Evolutionary conservation across 495 filamentous ascomycete species (phyloP), one percentile per base, ranked within the genome.

Genomic region (Bacidia rubella): DNA sequence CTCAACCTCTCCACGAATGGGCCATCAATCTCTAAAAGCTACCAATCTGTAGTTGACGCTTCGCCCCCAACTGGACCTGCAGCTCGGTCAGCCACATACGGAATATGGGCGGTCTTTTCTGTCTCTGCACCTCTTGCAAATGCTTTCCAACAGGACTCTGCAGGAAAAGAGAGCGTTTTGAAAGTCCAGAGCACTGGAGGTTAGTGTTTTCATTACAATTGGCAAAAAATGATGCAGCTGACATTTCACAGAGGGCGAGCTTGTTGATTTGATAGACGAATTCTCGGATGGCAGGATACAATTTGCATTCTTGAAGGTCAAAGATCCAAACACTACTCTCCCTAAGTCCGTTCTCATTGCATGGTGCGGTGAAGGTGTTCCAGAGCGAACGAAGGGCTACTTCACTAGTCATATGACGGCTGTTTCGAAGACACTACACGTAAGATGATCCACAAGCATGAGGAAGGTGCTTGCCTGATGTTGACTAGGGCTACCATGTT

Each of bases 341-440:
- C 87, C 90, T 23, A 99, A 99, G 70, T 85, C 83, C 64, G 88
- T 92, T 40, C 73, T 99, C 47, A 87, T 99, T 60, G 90, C 81
- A 40, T 99, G 92, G 92, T 99, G 92, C 65, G 92, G 92, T 40
- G 90, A 94, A 60, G 93, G 93, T 52, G 92, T 99, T n/a, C 92
- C 92, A 7, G 92, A 97, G 70, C 75, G 90, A 59, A 96, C 90
- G 15, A 97, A 97, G 64, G 92, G 92, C 22, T 97, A 97, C 64
- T 99, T 97, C 62, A 96, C 87, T 29, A 95, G 88, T 63, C 89
- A 99, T 70, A 66, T 90, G 19, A 80, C 86, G 54, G 80, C 86
- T 17, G 87, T 96, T 24, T 81, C 87, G 26, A 95, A 93, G 65
- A 74, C 95, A 52, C 74, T 99, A 23, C 89, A 95, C 71, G 80